Conservation (phyloP, 2,329 filamentous ascomycete species). For the Elsinoe ampelina region DNA sequence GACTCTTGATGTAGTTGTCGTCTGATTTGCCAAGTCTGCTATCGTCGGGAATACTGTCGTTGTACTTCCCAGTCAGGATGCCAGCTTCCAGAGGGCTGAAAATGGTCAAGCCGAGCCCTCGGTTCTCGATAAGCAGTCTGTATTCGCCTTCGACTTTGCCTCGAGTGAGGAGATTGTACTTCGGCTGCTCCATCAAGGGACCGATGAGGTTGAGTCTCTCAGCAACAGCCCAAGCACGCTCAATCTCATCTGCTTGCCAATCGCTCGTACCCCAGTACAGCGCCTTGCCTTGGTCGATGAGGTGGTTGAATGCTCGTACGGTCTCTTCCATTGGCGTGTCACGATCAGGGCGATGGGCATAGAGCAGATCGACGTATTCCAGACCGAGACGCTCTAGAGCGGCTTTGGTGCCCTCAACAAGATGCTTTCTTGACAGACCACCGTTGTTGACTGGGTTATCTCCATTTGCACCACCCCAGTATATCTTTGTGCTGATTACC, state of each 20-base stretch:
- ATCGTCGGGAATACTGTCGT: constrained; percentile 50
- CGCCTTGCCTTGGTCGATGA: constrained; percentile 58
- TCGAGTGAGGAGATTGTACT: constrained; percentile 55
- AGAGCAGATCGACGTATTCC: constrained; percentile 58
- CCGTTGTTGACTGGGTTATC: constrained; percentile 56
- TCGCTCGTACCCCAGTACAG: constrained; percentile 65
- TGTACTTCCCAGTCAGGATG: constrained; percentile 59
- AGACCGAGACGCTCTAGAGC: constrained; percentile 50
- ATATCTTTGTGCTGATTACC: constrained; percentile 54
- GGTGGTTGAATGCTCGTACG: constrained; percentile 60
- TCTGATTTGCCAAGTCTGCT: constrained; percentile 49
- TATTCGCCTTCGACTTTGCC: constrained; percentile 57
- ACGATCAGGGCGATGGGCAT: constrained; percentile 59
- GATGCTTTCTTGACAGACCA: constrained; percentile 59
- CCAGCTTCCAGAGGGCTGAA: constrained; percentile 54
- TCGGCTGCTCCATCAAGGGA: constrained; percentile 57
- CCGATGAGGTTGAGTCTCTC: constrained; percentile 53
- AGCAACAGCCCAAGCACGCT: constrained; percentile 51
- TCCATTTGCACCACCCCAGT: constrained; percentile 54
- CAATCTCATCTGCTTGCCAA: constrained; percentile 58
- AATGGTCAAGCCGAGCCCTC: constrained; percentile 53
- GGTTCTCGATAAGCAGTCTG: constrained; percentile 49
- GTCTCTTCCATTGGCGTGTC: constrained; percentile 62
- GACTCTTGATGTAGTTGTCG: constrained; percentile 49
- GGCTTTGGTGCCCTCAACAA: constrained; percentile 55